Conservation (phyloP, 2,329 filamentous ascomycete genomes). For the Pseudocercospora fijiensis region DNA sequence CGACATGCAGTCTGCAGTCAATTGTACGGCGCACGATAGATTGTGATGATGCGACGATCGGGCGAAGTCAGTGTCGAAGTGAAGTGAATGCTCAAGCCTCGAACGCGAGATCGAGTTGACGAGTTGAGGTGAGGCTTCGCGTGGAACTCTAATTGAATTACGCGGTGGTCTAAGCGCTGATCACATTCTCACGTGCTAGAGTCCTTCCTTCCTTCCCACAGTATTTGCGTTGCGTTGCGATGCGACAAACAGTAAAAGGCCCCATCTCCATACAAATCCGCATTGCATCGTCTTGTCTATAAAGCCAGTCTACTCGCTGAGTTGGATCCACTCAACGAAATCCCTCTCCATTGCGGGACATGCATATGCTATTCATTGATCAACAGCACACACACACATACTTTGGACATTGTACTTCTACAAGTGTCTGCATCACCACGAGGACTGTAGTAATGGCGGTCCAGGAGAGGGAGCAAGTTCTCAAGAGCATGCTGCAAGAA, state of each 20-base stretch:
- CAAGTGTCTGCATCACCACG: background rate
- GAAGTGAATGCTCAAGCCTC: background rate
- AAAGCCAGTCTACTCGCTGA: background rate
- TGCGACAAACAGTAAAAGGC: background rate
- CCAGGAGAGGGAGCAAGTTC: too few species aligned
- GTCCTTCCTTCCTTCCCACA: background rate
- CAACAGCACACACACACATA: background rate
- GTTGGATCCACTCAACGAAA: too few species aligned
- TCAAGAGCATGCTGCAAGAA: background rate
- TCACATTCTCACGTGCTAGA: background rate
- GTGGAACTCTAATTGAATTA: background rate
- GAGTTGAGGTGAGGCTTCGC: background rate
- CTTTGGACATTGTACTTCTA: background rate
- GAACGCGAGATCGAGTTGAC: background rate
- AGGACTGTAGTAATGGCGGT: too few species aligned
- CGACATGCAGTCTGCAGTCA: constrained; percentile 25
- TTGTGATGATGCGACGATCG: background rate
- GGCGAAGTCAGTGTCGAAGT: background rate
- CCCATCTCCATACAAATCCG: background rate
- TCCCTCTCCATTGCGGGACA: background rate
- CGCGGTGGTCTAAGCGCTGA: background rate
- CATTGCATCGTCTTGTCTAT: background rate
- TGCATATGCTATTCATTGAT: background rate
- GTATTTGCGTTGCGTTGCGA: too few species aligned
- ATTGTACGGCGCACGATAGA: background rate